These are phyloP conservation scores for Wallacemonas collosoma DNA, from an alignment of 208 protist species.

Conservation along the genomic window DNA sequence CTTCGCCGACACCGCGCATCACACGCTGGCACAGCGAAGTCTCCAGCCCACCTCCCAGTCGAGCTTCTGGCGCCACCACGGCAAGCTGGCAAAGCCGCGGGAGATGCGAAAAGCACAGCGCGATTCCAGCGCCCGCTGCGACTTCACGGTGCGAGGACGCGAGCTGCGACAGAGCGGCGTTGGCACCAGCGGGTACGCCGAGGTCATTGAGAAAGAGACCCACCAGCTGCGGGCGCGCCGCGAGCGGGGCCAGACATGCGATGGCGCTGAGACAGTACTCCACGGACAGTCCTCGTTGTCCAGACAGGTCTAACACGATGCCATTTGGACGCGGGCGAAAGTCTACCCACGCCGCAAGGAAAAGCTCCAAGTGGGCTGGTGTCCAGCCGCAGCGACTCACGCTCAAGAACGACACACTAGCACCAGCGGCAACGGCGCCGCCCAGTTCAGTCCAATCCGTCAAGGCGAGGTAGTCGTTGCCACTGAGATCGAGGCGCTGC, in stretches of 20 bases:
- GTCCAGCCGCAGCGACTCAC: constrained; percentile 48
- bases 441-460: constrained; percentile 40
- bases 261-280: constrained; percentile 6
- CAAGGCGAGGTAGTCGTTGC: constrained; percentile 35
- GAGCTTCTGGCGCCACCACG: constrained; percentile 28
- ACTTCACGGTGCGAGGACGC: constrained; percentile 23
- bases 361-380: constrained; percentile 29
- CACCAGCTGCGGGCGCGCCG: constrained; percentile 17
- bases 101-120: constrained; percentile 33
- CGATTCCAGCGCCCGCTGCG: constrained; percentile 25
- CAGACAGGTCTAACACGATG: constrained; percentile 49
- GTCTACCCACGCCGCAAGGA: constrained; percentile 27
- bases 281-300: constrained; percentile 9
- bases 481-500: constrained; percentile 47
- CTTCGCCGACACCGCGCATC: constrained; percentile 32
- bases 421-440: constrained; percentile 28
- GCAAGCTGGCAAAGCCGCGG: constrained; percentile 8
- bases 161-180: background rate
- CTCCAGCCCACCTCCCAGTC: constrained; percentile 21
- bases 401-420: constrained; percentile 32
- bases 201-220: constrained; percentile 29
- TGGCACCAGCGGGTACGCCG: background rate
- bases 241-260: background rate
- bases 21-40: constrained; percentile 32
- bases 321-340: constrained; percentile 31